phyloP scores from a whole-genome alignment of 2,329 filamentous ascomycete genomes.

The Aureobasidium musti region DNA sequence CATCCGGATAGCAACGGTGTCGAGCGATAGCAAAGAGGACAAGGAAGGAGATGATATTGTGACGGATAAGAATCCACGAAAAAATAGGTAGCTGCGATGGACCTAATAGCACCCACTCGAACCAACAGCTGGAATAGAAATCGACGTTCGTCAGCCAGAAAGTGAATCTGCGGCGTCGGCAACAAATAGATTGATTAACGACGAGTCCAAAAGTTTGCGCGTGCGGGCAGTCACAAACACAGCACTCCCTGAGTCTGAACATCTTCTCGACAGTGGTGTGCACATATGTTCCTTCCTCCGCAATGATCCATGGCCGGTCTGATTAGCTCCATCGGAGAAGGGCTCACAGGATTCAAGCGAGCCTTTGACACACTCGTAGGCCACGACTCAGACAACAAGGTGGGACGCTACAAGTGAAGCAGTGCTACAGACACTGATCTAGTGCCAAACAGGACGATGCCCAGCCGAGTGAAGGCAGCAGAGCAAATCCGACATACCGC shows the following conservation, averaged over 20 bases:
- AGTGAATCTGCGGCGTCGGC: background rate
- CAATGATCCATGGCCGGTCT: constrained; percentile 8
- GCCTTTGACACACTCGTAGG: background rate
- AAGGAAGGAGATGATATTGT: background rate
- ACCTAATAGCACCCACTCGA: background rate
- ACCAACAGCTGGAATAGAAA: background rate
- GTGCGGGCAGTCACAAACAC: constrained; percentile 19
- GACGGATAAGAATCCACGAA: background rate
- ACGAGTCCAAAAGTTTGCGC: constrained; percentile 24
- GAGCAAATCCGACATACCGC: background rate
- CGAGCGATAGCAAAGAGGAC: background rate
- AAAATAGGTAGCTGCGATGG: background rate
- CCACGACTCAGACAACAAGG: constrained; percentile 18
- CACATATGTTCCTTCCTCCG: background rate
- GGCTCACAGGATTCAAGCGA: background rate
- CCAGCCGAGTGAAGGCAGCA: background rate
- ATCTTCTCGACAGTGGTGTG: background rate
- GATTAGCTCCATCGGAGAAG: background rate
- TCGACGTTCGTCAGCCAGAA: background rate
- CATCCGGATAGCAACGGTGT: constrained; percentile 23
- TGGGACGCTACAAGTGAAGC: background rate
- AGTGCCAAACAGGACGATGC: constrained; percentile 5
- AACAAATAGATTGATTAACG: constrained; percentile 10
- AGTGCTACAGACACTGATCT: background rate
- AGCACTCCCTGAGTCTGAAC: background rate